phyloP scores from a whole-genome alignment of 768 basidiomycete genomes.

The Pleurotus pulmonarius region DNA sequence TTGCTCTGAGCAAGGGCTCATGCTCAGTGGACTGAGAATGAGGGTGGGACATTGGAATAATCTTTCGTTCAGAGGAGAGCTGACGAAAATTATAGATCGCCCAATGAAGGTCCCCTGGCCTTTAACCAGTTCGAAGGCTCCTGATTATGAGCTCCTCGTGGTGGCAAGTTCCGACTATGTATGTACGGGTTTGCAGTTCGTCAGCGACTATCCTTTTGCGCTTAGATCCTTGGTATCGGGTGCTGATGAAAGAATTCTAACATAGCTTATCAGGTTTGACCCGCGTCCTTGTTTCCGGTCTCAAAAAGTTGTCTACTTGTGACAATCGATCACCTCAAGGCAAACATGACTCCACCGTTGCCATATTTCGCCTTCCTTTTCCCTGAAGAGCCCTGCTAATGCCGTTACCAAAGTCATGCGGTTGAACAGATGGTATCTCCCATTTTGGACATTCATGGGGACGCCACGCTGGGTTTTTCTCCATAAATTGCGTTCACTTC shows the following conservation, averaged over 20 bases:
- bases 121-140: conserved; percentile 2
- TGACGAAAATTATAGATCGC: not conserved
- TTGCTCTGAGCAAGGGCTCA: conserved; percentile 13
- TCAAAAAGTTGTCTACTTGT: conserved; percentile 13
- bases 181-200: not conserved
- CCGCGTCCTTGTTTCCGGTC: conserved; percentile 15
- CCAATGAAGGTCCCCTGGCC: not conserved
- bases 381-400: conserved; percentile 16
- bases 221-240: not conserved
- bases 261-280: conserved; percentile 18
- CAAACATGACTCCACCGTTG: conserved; percentile 34
- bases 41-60: not conserved
- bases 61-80: not conserved
- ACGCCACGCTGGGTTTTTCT: not conserved
- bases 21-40: conserved; percentile 12
- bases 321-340: conserved; percentile 45
- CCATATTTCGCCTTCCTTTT: conserved; percentile 13
- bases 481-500: too few relatives aligned
- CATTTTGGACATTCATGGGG: not conserved
- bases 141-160: conserved; percentile 1
- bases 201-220: not conserved
- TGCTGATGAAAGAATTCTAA: conserved; percentile 1
- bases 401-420: conserved; percentile 18
- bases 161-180: not conserved
- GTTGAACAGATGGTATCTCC: conserved; percentile 4